Evolutionary conservation across 2,329 filamentous ascomycete genomes (phyloP).

Genomic region (Fusarium multiceps): DNA sequence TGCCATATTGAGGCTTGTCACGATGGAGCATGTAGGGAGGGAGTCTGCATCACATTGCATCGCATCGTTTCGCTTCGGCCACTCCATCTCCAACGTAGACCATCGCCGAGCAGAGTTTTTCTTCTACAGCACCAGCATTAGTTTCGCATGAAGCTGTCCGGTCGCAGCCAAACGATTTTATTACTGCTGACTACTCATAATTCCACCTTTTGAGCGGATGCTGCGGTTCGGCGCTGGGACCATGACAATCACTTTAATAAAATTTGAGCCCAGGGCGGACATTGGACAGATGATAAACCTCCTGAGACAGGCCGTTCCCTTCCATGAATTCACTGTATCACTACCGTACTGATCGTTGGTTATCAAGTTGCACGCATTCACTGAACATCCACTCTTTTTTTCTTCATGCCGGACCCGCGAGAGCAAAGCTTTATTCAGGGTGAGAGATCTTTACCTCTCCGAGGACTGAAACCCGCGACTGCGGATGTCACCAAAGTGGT

Average conservation of each 20-base stretch:
- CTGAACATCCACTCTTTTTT: slow-evolving; percentile 17
- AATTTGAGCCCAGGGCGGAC: slow-evolving; percentile 30
- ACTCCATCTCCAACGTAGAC: slow-evolving; percentile 34
- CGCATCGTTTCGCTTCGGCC: slow-evolving; percentile 7
- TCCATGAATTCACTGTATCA: slow-evolving; percentile 39
- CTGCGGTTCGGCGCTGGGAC: slow-evolving; percentile 38
- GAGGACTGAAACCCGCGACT: slow-evolving; percentile 27
- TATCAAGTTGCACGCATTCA: background rate
- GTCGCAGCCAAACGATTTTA: slow-evolving; percentile 22
- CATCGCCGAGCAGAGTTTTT: slow-evolving; percentile 28
- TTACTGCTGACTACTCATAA: slow-evolving; percentile 16
- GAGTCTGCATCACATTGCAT: slow-evolving; percentile 3
- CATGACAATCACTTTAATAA: slow-evolving; percentile 31
- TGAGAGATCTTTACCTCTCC: slow-evolving; percentile 32
- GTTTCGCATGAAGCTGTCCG: slow-evolving; percentile 39
- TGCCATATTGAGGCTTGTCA: slow-evolving; percentile 31
- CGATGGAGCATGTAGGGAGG: slow-evolving; percentile 37
- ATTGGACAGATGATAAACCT: slow-evolving; percentile 9
- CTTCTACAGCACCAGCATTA: slow-evolving; percentile 13
- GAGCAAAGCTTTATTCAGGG: slow-evolving; percentile 7
- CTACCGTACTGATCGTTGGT: slow-evolving; percentile 35
- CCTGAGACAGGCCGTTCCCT: slow-evolving; percentile 38
- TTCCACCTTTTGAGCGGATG: slow-evolving; percentile 24
- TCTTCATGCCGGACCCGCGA: background rate
- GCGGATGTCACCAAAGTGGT: slow-evolving; percentile 41